Base-by-base conservation (phyloP, 345 rosid species). In the Populus davidiana region DNA sequence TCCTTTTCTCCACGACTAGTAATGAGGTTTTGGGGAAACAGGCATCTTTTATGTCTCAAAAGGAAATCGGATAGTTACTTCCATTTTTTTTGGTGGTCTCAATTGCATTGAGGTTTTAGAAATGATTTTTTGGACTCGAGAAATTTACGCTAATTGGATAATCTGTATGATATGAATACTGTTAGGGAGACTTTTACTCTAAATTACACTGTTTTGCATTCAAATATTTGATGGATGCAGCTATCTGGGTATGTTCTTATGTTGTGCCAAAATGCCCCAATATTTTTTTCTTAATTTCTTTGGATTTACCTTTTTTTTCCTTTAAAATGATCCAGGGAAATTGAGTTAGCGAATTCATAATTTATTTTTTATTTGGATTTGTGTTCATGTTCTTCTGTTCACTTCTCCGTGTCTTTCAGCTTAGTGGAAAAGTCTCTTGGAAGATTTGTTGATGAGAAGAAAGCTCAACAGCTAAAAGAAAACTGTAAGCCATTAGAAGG, bases 401-500 rank as follows among this genome's bases (percentile, higher is more conserved):
- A 35, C n/a, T 41, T 70, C 41, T 56, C 64, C 69, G 1, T 17
- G 71, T 49, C 11, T 62, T 83, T 63, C 90, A 92, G 98, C 80
- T 81, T 86, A 79, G 86, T 96, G 67, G 99, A 93, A 89, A 86
- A 43, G 72, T 88, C 91, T 83, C 94, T 96, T 27, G 99, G 98
- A 77, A 88, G 29, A 49, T 96, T 93, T 84, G 88, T 96, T 76
- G 97, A 93, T 87, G 97, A 93, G 78, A 92, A 33, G 83, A 96
- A 93, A 89, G 93, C 94, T 69, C 90, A 90, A 75, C 86, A 83
- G 77, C 89, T 96, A 76, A 91, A 87, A 80, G 91, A 87, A 52
- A 88, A 87, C 70, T 81, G 83, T 82, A 88, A 92, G 82, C 99
- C 98, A 56, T 75, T 92, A 78, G 98, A 96, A 84, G 99, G 96